Base-by-base conservation (phyloP, 2,329 filamentous ascomycete genomes). In the Corinectria fuckeliana region DNA sequence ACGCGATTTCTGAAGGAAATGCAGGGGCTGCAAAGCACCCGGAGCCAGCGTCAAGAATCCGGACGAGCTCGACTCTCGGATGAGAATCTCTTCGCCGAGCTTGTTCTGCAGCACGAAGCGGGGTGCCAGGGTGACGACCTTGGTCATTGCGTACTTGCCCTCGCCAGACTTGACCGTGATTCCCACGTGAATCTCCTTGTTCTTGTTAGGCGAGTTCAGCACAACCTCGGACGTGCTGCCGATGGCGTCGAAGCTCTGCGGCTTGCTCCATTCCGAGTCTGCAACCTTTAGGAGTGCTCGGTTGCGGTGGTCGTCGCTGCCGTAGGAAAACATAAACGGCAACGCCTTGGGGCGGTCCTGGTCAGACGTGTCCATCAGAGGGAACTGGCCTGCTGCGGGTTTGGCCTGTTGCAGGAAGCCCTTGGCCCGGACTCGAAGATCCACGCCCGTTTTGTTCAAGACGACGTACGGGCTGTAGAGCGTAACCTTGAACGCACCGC, bases 121-220 rank as follows among this genome's bases (percentile, higher is more conserved):
- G 23, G 96, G 95, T 0, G 95, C 89, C 38, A 99, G 85, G 1
- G 93, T 97, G 23, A 99, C 91, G 11, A 97, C 91, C 78, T 97
- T 98, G 16, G 92, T 96, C 81, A 99, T 82, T 76, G 97, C 98
- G 81, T 98, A 99, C 77, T 99, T 99, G 70, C 95, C 95, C 71
- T 97, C 91, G 10, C 95, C 95, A 58, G 96, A 90, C 58, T 91
- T 88, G 26, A 99, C 89, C 2, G 90, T 94, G 48, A 99, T 88
- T 45, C 95, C 95, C 6, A 96, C 84, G 70, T 98, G 93, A 70
- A 98, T 93, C 75, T 99, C 95, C 2, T 89, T 89, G 56, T 82
- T 84, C 41, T 86, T 88, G 39, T 84, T 85, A 2, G 85, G 78
- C 0, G 93, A 92, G 49, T 91, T 90, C 30, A 99, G 82, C 30